These are phyloP conservation scores for Diaporthe nobilis DNA, from an alignment of 2,329 filamentous ascomycete genomes.

Conservation along the genomic window DNA sequence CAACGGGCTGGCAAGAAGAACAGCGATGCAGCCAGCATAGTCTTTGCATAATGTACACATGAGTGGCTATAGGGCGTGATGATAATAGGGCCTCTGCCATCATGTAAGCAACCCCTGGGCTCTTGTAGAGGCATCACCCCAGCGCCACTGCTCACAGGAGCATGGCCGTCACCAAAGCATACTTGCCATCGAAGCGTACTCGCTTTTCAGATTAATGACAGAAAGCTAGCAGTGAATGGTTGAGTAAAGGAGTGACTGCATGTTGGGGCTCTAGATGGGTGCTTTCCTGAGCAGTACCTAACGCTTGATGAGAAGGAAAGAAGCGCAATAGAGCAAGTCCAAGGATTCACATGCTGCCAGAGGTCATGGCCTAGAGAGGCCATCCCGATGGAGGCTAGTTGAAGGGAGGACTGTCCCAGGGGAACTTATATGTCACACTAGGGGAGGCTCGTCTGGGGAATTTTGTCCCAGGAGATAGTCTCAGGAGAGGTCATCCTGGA, in stretches of 20 bases:
- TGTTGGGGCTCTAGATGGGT: neutral
- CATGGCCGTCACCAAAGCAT: neutral
- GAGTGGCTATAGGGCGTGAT: too few species aligned
- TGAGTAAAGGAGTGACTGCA: neutral
- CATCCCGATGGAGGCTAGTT: too few species aligned
- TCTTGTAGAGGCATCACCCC: neutral
- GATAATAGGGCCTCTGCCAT: too few species aligned
- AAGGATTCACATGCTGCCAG: neutral
- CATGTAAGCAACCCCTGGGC: neutral
- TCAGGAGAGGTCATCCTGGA: too few species aligned
- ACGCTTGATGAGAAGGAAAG: neutral
- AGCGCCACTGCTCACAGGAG: neutral
- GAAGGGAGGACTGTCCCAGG: too few species aligned
- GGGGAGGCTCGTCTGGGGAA: too few species aligned
- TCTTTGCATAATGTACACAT: neutral
- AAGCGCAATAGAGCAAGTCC: neutral
- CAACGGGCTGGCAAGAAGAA: neutral
- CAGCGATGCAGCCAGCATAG: neutral
- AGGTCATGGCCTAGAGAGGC: too few species aligned
- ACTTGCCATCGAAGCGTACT: neutral
- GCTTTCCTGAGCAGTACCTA: neutral
- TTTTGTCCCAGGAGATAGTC: too few species aligned
- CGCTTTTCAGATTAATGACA: neutral
- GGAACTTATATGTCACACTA: too few species aligned
- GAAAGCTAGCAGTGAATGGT: neutral